Conservation (phyloP, 768 basidiomycete species). For the Suillus subaureus region DNA sequence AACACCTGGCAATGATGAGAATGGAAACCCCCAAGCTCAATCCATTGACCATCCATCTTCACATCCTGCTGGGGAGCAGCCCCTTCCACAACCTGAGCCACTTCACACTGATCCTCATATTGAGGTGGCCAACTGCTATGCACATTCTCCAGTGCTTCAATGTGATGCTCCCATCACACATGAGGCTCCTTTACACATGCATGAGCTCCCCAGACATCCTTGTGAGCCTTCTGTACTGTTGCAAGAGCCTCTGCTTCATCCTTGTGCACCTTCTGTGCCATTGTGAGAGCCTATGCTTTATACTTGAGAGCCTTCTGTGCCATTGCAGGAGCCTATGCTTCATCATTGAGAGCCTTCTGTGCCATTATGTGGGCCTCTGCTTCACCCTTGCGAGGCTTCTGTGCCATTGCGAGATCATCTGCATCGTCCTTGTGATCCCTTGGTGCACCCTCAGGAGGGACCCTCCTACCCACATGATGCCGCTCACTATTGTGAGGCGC, state of each 20-base stretch:
- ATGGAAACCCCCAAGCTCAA: background rate
- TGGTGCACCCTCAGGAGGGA: background rate
- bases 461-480: background rate
- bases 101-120: too few species aligned
- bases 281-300: too few species aligned
- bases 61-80: too few species aligned
- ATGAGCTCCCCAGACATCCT: background rate
- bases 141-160: background rate
- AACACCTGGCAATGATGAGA: background rate
- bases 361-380: too few species aligned
- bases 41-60: background rate
- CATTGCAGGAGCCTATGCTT: too few species aligned
- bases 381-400: too few species aligned
- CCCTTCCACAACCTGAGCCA: background rate
- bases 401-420: too few species aligned
- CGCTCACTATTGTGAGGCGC: background rate
- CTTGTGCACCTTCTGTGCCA: background rate
- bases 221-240: background rate
- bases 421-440: background rate
- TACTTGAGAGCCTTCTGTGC: too few species aligned
- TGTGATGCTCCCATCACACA: background rate
- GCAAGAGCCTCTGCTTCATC: background rate
- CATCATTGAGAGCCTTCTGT: too few species aligned
- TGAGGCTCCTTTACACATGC: background rate
- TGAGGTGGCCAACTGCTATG: too few species aligned